Evolutionary conservation across 306 rosid species (phyloP).

Genomic region (Quercus engelmannii): DNA sequence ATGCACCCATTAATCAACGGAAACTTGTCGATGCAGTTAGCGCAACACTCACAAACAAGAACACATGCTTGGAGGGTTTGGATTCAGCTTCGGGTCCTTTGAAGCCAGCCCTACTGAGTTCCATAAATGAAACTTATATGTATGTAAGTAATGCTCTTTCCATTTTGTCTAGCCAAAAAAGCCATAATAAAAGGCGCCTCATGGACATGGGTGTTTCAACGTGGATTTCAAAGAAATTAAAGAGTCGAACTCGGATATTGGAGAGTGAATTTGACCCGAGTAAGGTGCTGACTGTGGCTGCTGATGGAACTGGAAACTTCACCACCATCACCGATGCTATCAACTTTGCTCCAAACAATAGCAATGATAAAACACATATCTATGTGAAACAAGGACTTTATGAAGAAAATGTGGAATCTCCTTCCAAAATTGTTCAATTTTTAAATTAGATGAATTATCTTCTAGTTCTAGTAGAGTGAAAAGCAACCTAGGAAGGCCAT

Average conservation of each 20-base stretch:
- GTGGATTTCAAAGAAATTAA: constrained; percentile 26
- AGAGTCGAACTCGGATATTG: no score
- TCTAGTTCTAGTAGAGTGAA: constrained; percentile 27
- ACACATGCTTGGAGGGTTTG: constrained; percentile 80
- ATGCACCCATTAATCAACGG: constrained; percentile 2
- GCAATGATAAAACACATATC: constrained; percentile 49
- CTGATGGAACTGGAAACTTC: constrained; percentile 71
- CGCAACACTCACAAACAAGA: constrained; percentile 78
- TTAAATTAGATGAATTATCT: constrained; percentile 42
- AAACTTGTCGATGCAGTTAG: constrained; percentile 60
- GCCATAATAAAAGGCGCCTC: constrained; percentile 34
- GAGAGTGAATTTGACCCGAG: constrained; percentile 18
- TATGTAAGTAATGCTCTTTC: no score
- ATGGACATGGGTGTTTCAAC: constrained; percentile 22
- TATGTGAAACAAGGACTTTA: constrained; percentile 59
- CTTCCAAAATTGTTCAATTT: constrained; percentile 62
- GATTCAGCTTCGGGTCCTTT: constrained; percentile 68
- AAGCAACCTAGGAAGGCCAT: constrained; percentile 75
- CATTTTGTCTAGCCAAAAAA: not conserved
- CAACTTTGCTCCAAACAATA: constrained; percentile 63
- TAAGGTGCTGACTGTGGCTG: constrained; percentile 55
- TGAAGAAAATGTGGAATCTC: constrained; percentile 73
- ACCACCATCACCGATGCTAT: constrained; percentile 61
- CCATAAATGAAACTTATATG: no score
- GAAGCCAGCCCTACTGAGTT: constrained; percentile 20